A percentile compares a stretch with the other conserved stretches of the same genome.
These are phyloP conservation scores for Ceratobasidium theobromae DNA, from an alignment of 1,284 basidiomycete species.

Conservation along the genomic window DNA sequence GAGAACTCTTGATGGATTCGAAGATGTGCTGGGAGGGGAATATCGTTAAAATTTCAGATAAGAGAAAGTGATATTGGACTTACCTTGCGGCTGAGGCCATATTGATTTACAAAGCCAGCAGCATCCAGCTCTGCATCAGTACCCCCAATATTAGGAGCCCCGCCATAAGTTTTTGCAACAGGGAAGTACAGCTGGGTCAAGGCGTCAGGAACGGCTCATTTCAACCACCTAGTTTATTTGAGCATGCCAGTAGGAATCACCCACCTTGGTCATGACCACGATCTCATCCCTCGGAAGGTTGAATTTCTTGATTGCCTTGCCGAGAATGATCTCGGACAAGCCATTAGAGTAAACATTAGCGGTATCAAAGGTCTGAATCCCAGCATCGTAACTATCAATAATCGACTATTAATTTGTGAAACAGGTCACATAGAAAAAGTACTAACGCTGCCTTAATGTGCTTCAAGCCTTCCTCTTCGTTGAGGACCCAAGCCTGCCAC, in stretches of 20 bases:
- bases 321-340: conserved; percentile 36
- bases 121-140: not conserved
- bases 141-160: not conserved
- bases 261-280: conserved; percentile 49
- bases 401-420: not conserved
- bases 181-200: too few relatives aligned
- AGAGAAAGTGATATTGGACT: too few relatives aligned
- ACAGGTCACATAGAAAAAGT: not conserved
- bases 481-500: conserved; percentile 41
- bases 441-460: conserved; percentile 40
- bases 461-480: conserved; percentile 40
- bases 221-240: too few relatives aligned
- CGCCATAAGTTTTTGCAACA: not conserved
- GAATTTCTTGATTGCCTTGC: conserved; percentile 40
- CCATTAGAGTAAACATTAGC: conserved; percentile 43
- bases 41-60: not conserved
- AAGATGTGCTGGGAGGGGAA: conserved; percentile 42
- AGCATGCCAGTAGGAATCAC: too few relatives aligned
- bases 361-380: conserved; percentile 49
- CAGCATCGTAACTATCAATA: conserved; percentile 38
- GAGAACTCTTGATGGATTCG: conserved; percentile 42
- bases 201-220: too few relatives aligned
- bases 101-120: conserved; percentile 38
- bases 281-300: conserved; percentile 48
- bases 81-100: conserved; percentile 42